Base-by-base conservation (phyloP, 2,329 filamentous ascomycete genomes). In the Epichloe elymi region DNA sequence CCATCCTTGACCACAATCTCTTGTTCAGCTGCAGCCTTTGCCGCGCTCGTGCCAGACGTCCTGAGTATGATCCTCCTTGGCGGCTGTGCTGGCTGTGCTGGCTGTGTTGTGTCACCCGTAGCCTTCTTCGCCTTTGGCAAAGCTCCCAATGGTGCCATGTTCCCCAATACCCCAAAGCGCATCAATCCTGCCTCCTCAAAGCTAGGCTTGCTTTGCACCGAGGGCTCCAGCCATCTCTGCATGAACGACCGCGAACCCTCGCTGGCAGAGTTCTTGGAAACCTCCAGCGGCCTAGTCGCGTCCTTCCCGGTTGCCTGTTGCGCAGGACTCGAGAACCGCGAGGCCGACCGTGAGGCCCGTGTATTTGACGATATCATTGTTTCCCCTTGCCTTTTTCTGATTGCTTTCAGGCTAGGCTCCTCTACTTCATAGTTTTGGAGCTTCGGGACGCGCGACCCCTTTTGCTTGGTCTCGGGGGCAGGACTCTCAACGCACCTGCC, bases 111-210 rank as follows among this genome's bases (percentile, higher is more conserved):
- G 53, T 65, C 59, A 47, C 54, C 59, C 10, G 55, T 65, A 23
- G 55, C 59, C 60, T 63, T 69, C 62, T 70, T 73, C 38, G 66
- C 75, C 67, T 78, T 80, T 12, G 89, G 89, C 58, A 82, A 74
- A 50, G 82, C 76, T 40, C 89, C 89, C 51, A 95, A 70, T 26
- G 89, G 83, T 49, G 82, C 83, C 89, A 95, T 95, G 60, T 83
- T 83, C 66, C 87, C 83, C 53, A 94, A 73, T 17, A 94, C 86
- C 56, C 86, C 86, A 65, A 82, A 80, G 46, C 84, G 76, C 60
- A 84, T 73, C 58, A 93, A 76, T 43, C 85, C 86, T 52, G 76
- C 80, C 63, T 95, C 88, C 71, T 87, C 81, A 63, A 84, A 95
- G 63, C 85, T 91, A 11, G 89, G 63, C 66, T 76, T 79, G 65